Conservation (phyloP, 257 asterid species). For the Echium plantagineum region DNA sequence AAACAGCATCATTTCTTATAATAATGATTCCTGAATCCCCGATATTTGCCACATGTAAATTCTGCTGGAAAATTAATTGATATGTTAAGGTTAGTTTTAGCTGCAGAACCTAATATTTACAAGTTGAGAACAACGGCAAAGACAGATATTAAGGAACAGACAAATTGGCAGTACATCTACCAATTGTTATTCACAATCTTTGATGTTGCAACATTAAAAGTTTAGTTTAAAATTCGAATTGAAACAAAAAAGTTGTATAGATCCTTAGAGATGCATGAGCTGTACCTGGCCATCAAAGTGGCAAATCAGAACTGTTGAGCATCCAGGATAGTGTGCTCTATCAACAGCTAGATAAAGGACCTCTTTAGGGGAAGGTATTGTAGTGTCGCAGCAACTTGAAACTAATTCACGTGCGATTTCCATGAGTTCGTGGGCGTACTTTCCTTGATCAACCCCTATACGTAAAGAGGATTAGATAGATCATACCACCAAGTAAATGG, state of each 20-base stretch:
- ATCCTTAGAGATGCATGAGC: neutral
- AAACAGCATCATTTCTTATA: slow-evolving; percentile 47
- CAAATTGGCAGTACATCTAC: no score
- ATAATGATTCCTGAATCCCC: slow-evolving; percentile 80
- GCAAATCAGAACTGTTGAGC: slow-evolving; percentile 60
- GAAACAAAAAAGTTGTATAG: no score
- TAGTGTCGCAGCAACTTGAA: slow-evolving; percentile 22
- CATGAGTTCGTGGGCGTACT: slow-evolving; percentile 62
- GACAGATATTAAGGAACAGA: no score
- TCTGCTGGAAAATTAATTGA: slow-evolving; percentile 26
- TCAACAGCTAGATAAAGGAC: slow-evolving; percentile 46
- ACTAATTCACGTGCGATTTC: slow-evolving; percentile 37
- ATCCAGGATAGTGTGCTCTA: slow-evolving; percentile 47
- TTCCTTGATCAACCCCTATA: slow-evolving; percentile 60
- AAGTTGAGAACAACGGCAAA: no score
- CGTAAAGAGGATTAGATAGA: neutral
- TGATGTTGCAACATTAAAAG: neutral
- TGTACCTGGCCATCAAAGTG: slow-evolving; percentile 69
- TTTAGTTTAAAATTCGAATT: no score
- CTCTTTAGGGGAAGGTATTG: slow-evolving; percentile 31
- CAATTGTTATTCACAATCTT: no score
- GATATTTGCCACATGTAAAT: slow-evolving; percentile 59
- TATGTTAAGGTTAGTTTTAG: neutral
- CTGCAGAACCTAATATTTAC: neutral
- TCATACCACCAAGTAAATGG: neutral